phyloP scores from a whole-genome alignment of 2,329 filamentous ascomycete genomes.

The Talaromyces verruculosus region DNA sequence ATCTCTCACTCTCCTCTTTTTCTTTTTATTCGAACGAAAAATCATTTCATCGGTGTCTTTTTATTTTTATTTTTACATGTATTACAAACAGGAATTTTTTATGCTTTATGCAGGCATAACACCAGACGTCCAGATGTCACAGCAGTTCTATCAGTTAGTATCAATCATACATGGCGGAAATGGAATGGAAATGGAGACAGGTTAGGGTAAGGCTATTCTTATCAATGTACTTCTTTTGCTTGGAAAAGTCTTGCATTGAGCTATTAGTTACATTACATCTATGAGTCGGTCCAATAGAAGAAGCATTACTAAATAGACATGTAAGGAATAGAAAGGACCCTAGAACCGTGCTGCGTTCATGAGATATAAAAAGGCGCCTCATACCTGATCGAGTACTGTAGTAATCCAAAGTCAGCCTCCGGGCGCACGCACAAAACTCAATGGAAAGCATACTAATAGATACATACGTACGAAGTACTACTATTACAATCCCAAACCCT shows the following conservation, averaged over 20 bases:
- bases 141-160: background rate
- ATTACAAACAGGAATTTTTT: background rate
- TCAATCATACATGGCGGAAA: background rate
- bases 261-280: constrained; percentile 1
- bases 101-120: background rate
- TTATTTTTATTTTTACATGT: constrained; percentile 11
- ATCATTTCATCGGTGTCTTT: constrained; percentile 11
- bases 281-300: background rate
- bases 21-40: background rate
- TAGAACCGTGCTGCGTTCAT: background rate
- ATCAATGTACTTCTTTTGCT: background rate
- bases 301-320: background rate
- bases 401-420: background rate
- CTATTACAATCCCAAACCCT: constrained; percentile 40
- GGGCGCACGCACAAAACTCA: background rate
- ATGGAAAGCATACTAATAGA: background rate
- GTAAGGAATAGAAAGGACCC: background rate
- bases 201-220: background rate
- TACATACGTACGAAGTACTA: background rate
- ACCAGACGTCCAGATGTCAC: background rate
- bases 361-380: background rate
- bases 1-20: background rate
- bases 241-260: background rate
- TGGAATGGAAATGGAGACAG: background rate
- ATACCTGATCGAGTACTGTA: background rate